Base-by-base conservation (phyloP, 306 rosid species). In the Mimosa pudica region DNA sequence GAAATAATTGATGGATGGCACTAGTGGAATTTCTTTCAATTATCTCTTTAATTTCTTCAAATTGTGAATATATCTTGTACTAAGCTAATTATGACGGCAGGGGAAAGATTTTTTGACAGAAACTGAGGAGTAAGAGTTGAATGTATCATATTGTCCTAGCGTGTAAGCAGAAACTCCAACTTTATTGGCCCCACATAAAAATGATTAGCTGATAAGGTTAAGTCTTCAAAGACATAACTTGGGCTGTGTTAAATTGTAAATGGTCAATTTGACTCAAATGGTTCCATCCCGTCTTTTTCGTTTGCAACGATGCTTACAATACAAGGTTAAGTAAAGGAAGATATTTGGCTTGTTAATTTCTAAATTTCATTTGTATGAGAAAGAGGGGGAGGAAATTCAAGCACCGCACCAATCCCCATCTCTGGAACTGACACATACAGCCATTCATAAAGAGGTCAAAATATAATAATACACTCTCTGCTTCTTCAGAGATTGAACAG, bases 391-490 rank as follows among this genome's bases (percentile, higher is more conserved):
- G 1, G 33, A 20, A 57, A 10, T 3, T 10, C 9, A 80, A 33
- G 65, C 78, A 81, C 85, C 78, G 74, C 81, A 76, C 81, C 63
- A 74, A 81, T 20, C 74, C 74, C 20, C 69, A 81, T 79, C 80
- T 30, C 81, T 57, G 67, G 55, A 7, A 74, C 85, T 85, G 79
- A 84, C 85, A 81, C 69, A 49, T 66, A 74, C 70, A 71, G 81
- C 83, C 85, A 77, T 20, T 63, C 66, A 45, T 71, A 20, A 77
- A 77, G 6, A 62, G 73, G 73, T 78, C 74, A 82, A 82, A 87
- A 20, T 60, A 60, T 20, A 82, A 30, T 77, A 79, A 66, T 41
- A 45, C 69, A 46, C 58, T 41, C 41, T 72, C 41, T 64, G 66
- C 69, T 79, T 70, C 49, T 73, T 65, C 49, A 78, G 52, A 72